Evolutionary conservation across 2,329 filamentous ascomycete genomes (phyloP).

Genomic region (Rhynchosporium agropyri): DNA sequence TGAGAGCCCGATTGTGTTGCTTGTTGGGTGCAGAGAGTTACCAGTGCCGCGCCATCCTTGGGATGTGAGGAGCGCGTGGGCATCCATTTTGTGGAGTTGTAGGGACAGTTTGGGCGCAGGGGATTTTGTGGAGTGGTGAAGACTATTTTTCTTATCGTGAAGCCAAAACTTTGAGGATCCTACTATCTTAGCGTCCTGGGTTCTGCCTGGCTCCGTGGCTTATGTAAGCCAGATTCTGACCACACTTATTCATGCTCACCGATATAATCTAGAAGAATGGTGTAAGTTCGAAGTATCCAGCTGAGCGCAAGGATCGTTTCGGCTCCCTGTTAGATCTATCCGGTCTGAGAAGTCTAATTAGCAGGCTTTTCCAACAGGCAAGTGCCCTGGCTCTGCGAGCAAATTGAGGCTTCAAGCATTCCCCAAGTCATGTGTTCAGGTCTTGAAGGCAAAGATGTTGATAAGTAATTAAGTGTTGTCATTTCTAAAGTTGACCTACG

Average conservation of each 20-base stretch:
- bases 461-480: too few relatives aligned
- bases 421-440: too few relatives aligned
- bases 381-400: too few relatives aligned
- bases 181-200: slow-evolving; percentile 22
- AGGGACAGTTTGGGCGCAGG: not conserved
- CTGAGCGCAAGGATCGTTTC: too few relatives aligned
- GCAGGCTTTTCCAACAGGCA: too few relatives aligned
- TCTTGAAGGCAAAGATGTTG: too few relatives aligned
- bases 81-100: slow-evolving; percentile 70
- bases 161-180: slow-evolving; percentile 17
- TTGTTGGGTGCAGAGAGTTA: slow-evolving; percentile 78
- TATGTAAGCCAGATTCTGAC: slow-evolving; percentile 7
- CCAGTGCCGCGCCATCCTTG: slow-evolving; percentile 92
- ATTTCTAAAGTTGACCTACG: too few relatives aligned
- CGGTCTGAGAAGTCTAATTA: too few relatives aligned
- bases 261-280: too few relatives aligned
- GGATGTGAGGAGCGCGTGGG: slow-evolving; percentile 76
- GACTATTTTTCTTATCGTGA: slow-evolving; percentile 23
- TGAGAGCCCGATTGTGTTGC: slow-evolving; percentile 74
- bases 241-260: not conserved
- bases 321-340: too few relatives aligned
- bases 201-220: not conserved
- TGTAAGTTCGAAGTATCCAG: too few relatives aligned
- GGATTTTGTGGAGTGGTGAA: not conserved
- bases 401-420: too few relatives aligned